Conservation (phyloP, 108 stramenopile genomes). For the Nannochloropsis granulata region DNA sequence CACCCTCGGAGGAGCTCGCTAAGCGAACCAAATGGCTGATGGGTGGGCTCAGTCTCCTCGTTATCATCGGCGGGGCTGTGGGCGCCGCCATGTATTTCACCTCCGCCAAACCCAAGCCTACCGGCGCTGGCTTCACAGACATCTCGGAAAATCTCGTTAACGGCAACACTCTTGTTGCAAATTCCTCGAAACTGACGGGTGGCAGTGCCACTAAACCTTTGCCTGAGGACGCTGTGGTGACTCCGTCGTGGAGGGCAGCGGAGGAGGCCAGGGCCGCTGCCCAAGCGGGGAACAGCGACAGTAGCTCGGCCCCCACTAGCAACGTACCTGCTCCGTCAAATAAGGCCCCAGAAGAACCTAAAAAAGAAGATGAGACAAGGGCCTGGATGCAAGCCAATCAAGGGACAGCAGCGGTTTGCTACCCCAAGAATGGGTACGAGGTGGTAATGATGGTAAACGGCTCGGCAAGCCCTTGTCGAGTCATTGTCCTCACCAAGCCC, state of each 20-base stretch:
- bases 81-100: background rate
- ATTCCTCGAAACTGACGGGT: background rate
- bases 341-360: background rate
- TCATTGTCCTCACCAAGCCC: background rate
- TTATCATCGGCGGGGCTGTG: background rate
- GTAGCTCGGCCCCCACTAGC: background rate
- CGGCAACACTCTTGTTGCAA: background rate
- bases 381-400: background rate
- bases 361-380: background rate
- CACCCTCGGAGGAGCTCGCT: background rate
- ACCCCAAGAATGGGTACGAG: background rate
- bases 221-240: background rate
- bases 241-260: background rate
- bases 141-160: background rate
- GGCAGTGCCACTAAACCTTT: background rate
- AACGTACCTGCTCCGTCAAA: too few species aligned
- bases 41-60: background rate
- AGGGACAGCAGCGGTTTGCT: background rate
- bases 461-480: background rate
- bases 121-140: background rate
- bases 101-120: background rate
- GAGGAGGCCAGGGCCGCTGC: background rate
- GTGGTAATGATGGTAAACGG: background rate
- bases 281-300: background rate
- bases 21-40: background rate